Percentiles rank a stretch among this genome's conserved stretches.
Evolutionary conservation across 495 filamentous ascomycete genomes (phyloP).

Genomic region (Neurospora sp.): DNA sequence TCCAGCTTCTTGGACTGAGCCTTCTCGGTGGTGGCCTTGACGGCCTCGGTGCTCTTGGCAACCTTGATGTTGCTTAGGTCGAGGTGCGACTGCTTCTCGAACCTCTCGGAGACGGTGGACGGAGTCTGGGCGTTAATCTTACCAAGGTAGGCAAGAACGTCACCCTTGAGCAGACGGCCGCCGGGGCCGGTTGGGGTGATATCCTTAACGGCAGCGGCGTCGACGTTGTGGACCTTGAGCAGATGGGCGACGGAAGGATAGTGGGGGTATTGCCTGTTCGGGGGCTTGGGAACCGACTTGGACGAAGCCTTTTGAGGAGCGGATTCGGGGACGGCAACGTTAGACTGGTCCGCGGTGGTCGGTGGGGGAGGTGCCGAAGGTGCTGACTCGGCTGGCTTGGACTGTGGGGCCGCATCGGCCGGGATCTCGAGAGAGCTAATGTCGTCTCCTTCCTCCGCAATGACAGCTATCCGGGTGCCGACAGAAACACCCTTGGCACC

Average conservation of each 20-base stretch:
- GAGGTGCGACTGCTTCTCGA: constrained; percentile 68
- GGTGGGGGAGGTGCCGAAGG: constrained; percentile 14
- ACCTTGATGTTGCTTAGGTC: constrained; percentile 92
- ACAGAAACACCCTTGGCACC: constrained; percentile 63
- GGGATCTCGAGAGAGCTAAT: constrained; percentile 58
- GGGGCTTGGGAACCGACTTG: constrained; percentile 34
- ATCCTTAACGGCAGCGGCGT: constrained; percentile 58
- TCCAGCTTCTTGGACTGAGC: constrained; percentile 15
- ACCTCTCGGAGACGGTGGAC: constrained; percentile 52
- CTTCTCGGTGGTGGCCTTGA: constrained; percentile 30
- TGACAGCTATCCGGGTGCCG: constrained; percentile 62
- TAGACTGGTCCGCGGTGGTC: constrained; percentile 8
- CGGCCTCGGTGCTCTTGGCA: constrained; percentile 49
- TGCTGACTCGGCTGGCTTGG: constrained; percentile 17
- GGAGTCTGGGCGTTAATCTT: constrained; percentile 59
- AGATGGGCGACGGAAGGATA: constrained; percentile 79
- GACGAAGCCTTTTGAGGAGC: constrained; percentile 29
- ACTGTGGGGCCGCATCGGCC: constrained; percentile 37
- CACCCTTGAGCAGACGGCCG: constrained; percentile 87
- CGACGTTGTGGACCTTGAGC: constrained; percentile 64
- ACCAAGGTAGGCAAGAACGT: constrained; percentile 86
- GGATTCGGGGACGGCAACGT: constrained; percentile 9
- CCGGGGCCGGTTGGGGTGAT: constrained; percentile 83
- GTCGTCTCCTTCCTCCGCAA: constrained; percentile 69
- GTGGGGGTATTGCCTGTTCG: constrained; percentile 66